Conservation (phyloP, 805 yeast species). For the Clavispora vitiphila region DNA sequence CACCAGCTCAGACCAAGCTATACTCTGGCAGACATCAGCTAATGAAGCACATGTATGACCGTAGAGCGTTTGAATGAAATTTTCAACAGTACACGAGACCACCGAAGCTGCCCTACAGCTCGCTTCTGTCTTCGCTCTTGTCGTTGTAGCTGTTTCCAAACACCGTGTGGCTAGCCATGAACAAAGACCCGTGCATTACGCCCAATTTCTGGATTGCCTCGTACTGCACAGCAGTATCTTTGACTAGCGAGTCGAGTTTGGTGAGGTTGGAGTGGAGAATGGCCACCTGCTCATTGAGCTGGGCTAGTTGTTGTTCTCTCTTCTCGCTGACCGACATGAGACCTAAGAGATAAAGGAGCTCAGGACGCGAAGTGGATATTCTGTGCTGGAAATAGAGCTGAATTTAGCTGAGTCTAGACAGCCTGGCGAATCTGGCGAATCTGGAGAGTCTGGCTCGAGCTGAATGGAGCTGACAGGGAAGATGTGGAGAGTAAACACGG, state of each 20-base stretch:
- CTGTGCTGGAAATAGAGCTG: too few species aligned
- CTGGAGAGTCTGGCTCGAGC: too few species aligned
- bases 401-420: too few species aligned
- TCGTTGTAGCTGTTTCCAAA: constrained; percentile 23
- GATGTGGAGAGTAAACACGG: background rate
- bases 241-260: constrained; percentile 48
- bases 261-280: constrained; percentile 51
- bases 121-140: background rate
- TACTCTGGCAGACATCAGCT: too few species aligned
- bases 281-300: constrained; percentile 48
- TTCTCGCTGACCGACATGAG: background rate
- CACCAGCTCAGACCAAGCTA: too few species aligned
- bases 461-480: too few species aligned
- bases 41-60: too few species aligned
- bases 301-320: constrained; percentile 14
- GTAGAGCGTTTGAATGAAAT: too few species aligned
- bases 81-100: too few species aligned
- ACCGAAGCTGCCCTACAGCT: background rate
- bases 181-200: constrained; percentile 50
- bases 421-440: too few species aligned
- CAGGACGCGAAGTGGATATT: too few species aligned
- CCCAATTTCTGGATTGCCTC: constrained; percentile 50
- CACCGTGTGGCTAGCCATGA: constrained; percentile 40
- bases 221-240: constrained; percentile 49
- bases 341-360: too few species aligned